Percentiles rank a stretch among this genome's conserved stretches.
Conservation (phyloP, 768 basidiomycete genomes). For the Rhodotorula sphaerocarpa region DNA sequence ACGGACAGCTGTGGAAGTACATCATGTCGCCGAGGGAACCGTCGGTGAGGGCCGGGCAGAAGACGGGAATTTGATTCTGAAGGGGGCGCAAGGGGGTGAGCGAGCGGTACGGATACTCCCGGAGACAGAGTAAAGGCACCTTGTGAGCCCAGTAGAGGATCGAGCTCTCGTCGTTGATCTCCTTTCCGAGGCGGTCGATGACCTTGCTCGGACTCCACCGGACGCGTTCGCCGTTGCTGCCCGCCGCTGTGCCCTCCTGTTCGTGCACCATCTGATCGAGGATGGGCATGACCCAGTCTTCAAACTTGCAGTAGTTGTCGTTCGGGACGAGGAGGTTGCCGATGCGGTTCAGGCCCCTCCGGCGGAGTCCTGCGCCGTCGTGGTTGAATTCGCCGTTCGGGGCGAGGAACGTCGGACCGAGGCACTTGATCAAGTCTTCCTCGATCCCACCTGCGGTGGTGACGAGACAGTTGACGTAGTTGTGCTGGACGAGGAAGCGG, state of each 20-base stretch:
- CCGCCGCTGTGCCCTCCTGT: slow-evolving; percentile 50
- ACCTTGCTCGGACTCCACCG: slow-evolving; percentile 93
- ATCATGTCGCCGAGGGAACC: slow-evolving; percentile 99
- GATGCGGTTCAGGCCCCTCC: slow-evolving; percentile 88
- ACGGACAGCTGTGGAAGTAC: slow-evolving; percentile 92
- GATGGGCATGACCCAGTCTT: slow-evolving; percentile 97
- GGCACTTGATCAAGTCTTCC: slow-evolving; percentile 98
- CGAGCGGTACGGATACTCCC: too few relatives aligned
- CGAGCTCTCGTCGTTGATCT: slow-evolving; percentile 92
- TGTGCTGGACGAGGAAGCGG: slow-evolving; percentile 83
- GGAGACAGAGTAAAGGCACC: slow-evolving; percentile 54
- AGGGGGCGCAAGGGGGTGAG: slow-evolving; percentile 27
- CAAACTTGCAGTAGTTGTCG: slow-evolving; percentile 98
- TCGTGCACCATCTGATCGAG: slow-evolving; percentile 82
- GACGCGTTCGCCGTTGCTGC: slow-evolving; percentile 42
- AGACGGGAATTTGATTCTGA: slow-evolving; percentile 96
- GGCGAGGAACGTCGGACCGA: slow-evolving; percentile 90
- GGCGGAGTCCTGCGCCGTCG: slow-evolving; percentile 77
- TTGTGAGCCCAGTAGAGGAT: slow-evolving; percentile 99
- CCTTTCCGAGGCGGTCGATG: slow-evolving; percentile 86
- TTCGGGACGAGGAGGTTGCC: slow-evolving; percentile 95
- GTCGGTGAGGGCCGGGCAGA: slow-evolving; percentile 95
- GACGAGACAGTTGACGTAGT: slow-evolving; percentile 77
- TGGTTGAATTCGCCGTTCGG: slow-evolving; percentile 65
- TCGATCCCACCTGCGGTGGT: slow-evolving; percentile 98